Evolutionary conservation across 306 rosid species (phyloP).

Genomic region (Cucumis melo): DNA sequence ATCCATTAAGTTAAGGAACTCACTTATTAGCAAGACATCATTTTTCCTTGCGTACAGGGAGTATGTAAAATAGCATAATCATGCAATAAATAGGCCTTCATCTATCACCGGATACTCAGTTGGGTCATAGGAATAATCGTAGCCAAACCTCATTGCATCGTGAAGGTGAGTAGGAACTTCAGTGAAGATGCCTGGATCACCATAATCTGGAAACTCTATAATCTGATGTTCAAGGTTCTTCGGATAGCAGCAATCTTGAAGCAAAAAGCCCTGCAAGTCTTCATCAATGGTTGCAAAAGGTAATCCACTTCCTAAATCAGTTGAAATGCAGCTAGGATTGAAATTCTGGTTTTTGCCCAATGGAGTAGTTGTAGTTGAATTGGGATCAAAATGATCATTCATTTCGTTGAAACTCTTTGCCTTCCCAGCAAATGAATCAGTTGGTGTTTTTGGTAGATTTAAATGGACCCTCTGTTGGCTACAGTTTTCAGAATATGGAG

Average conservation of each 20-base stretch:
- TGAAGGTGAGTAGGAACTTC: slow-evolving; percentile 45
- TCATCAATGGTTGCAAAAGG: slow-evolving; percentile 40
- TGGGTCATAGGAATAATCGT: slow-evolving; percentile 29
- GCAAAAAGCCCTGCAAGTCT: slow-evolving; percentile 39
- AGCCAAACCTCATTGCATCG: slow-evolving; percentile 39
- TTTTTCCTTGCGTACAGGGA: slow-evolving; percentile 20
- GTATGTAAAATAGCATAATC: slow-evolving; percentile 19
- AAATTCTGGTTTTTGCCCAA: slow-evolving; percentile 35
- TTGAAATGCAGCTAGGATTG: slow-evolving; percentile 22
- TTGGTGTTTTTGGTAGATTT: slow-evolving; percentile 23
- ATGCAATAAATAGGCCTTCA: slow-evolving; percentile 64
- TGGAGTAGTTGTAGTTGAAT: slow-evolving; percentile 24
- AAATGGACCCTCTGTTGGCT: background rate
- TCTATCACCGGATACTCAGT: slow-evolving; percentile 51
- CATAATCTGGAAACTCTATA: slow-evolving; percentile 36
- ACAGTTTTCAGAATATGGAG: slow-evolving; percentile 31
- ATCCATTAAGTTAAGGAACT: slow-evolving; percentile 23
- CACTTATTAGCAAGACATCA: slow-evolving; percentile 19
- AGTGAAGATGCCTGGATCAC: slow-evolving; percentile 36
- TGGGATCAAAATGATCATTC: slow-evolving; percentile 32
- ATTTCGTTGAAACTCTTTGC: slow-evolving; percentile 21
- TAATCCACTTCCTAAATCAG: slow-evolving; percentile 39
- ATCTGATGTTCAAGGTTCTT: slow-evolving; percentile 40
- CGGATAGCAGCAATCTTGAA: slow-evolving; percentile 34
- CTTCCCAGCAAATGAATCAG: slow-evolving; percentile 36